Evolutionary conservation across 345 rosid genomes (phyloP), one percentile per base, ranked within the genome.

Genomic region (Euphorbia tirucalli): DNA sequence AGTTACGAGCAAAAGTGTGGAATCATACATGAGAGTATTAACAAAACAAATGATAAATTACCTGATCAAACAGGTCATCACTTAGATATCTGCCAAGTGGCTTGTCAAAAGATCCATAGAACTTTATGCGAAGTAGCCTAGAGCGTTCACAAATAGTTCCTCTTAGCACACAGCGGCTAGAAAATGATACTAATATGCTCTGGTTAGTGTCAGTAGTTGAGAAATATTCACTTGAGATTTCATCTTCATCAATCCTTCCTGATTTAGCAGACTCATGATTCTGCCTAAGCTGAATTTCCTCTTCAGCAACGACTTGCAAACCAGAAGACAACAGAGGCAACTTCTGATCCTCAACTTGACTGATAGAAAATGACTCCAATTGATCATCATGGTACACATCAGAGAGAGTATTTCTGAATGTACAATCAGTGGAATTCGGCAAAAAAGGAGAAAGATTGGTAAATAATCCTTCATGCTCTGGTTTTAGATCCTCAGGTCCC

Each of bases 61-160:
- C 99, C 96, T 91, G 89, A 77, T 93, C 81, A 76, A 96, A 96
- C 61, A 96, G 86, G 73, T 93, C 95, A 81, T 87, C 89, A 28
- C 78, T 88, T 63, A 96, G 85, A 78, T 89, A 93, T 83, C 84
- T 87, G 61, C 99, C 99, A 11, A 96, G 95, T 72, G 99, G 98
- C 79, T 89, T 96, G 82, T 96, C 99, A 85, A 87, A 96, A 48
- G 86, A 85, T 49, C 99, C 97, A 69, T 96, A 96, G 74, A 91
- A 96, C 82, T 96, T 96, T 66, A 96, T 91, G 68, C 99, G 92
- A 71, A 91, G 68, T 61, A 88, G 93, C 37, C 96, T 87, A 43
- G 99, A 90, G 6, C 96, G 90, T 84, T 96, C 99, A 64, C 99
- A 93, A n/a, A 88, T 94, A 65, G 87, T 77, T 82, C 90, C 90